These are phyloP conservation scores for Pseudophaeomoniella oleicola DNA, from an alignment of 2,329 filamentous ascomycete species.

Conservation along the genomic window DNA sequence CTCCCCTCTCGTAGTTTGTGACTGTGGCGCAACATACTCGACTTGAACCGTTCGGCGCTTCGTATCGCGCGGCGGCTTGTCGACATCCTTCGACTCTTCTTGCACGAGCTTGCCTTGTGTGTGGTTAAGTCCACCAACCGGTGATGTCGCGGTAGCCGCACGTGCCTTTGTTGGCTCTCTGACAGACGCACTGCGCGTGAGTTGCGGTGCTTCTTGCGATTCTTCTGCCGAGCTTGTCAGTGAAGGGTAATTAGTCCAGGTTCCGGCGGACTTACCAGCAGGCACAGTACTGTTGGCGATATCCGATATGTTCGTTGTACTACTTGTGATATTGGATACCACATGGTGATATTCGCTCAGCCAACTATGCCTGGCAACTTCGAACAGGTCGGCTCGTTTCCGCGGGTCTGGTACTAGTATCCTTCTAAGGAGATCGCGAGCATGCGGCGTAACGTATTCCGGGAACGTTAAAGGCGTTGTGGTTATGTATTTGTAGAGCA, in stretches of 20 bases:
- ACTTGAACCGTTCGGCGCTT: conserved; percentile 94
- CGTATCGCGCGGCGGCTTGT: conserved; percentile 58
- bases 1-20: conserved; percentile 65
- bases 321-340: conserved; percentile 93
- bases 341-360: conserved; percentile 93
- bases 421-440: conserved; percentile 76
- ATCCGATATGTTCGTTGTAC: conserved; percentile 72
- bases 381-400: conserved; percentile 88
- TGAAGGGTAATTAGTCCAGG: conserved; percentile 3
- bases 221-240: conserved; percentile 23
- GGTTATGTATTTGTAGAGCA: conserved; percentile 98
- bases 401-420: conserved; percentile 92
- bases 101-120: conserved; percentile 63
- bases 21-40: conserved; percentile 87
- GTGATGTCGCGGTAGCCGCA: conserved; percentile 25
- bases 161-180: conserved; percentile 65
- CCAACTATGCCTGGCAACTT: conserved; percentile 96
- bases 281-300: conserved; percentile 66
- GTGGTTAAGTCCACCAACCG: conserved; percentile 48
- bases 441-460: conserved; percentile 96
- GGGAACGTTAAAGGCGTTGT: conserved; percentile 94
- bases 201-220: conserved; percentile 42
- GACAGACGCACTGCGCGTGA: conserved; percentile 83
- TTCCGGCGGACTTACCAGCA: conserved; percentile 34
- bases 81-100: conserved; percentile 47